Evolutionary conservation across 1,284 basidiomycete genomes (phyloP).

Genomic region (Austropuccinia psidii): DNA sequence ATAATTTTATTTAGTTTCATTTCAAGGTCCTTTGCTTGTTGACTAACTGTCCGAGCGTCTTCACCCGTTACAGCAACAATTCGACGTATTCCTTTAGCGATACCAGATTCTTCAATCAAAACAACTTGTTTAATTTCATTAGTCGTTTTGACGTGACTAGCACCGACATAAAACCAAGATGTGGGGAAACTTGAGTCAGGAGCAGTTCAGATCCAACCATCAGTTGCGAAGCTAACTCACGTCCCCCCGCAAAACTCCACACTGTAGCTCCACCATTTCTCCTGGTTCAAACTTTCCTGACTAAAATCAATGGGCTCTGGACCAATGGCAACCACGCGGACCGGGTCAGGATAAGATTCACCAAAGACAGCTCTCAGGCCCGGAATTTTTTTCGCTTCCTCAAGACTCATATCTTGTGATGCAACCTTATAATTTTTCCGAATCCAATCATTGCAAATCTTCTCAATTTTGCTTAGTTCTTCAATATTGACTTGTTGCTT

Average conservation of each 20-base stretch:
- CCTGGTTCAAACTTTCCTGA: constrained; percentile 67
- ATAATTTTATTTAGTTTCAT: constrained; percentile 63
- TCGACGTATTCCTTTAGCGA: constrained; percentile 93
- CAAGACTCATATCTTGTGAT: constrained; percentile 76
- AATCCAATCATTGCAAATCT: constrained; percentile 80
- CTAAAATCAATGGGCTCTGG: constrained; percentile 78
- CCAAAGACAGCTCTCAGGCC: constrained; percentile 95
- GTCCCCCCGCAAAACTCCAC: constrained; percentile 98
- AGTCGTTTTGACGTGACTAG: constrained; percentile 81
- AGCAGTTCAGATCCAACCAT: background rate
- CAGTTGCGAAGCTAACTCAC: constrained; percentile 52
- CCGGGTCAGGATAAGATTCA: constrained; percentile 94
- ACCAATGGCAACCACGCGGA: constrained; percentile 85
- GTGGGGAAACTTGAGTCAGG: background rate
- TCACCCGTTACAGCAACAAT: constrained; percentile 91
- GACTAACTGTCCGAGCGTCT: constrained; percentile 74
- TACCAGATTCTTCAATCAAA: constrained; percentile 89
- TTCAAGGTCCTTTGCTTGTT: constrained; percentile 61
- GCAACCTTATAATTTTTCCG: constrained; percentile 78
- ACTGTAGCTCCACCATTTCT: constrained; percentile 81
- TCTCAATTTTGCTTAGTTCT: constrained; percentile 77
- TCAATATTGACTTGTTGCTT: constrained; percentile 69
- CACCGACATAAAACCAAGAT: background rate
- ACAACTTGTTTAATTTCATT: constrained; percentile 94
- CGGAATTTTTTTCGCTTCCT: constrained; percentile 74